phyloP scores from a whole-genome alignment of 257 asterid species.

The Misopates orontium region DNA sequence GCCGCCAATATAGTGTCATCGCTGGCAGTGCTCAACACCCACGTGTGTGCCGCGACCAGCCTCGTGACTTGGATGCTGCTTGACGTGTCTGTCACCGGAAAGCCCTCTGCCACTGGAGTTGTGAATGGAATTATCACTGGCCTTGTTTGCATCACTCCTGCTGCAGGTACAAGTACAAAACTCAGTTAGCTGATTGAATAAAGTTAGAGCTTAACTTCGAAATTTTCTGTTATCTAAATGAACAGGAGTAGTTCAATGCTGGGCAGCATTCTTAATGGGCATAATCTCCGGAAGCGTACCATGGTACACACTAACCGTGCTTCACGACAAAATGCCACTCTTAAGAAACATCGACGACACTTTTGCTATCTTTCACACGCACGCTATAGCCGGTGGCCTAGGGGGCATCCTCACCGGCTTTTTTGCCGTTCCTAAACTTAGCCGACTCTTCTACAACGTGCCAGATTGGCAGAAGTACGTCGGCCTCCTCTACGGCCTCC shows the following conservation, averaged over 20 bases:
- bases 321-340: constrained; percentile 12
- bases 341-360: constrained; percentile 47
- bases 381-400: constrained; percentile 48
- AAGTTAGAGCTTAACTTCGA: too few relatives aligned
- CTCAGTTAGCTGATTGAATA: too few relatives aligned
- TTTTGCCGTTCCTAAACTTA: constrained; percentile 44
- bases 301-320: constrained; percentile 27
- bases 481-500: constrained; percentile 51
- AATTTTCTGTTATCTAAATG: neutral
- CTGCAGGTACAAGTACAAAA: too few relatives aligned
- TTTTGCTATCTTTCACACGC: constrained; percentile 54
- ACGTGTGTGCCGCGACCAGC: constrained; percentile 58
- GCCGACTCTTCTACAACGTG: constrained; percentile 40
- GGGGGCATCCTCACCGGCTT: constrained; percentile 52
- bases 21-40: constrained; percentile 59
- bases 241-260: constrained; percentile 30
- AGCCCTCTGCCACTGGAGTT: constrained; percentile 53
- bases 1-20: constrained; percentile 41
- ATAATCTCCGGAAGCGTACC: constrained; percentile 32
- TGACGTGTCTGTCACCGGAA: constrained; percentile 41
- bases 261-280: constrained; percentile 37
- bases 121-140: constrained; percentile 58
- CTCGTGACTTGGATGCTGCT: constrained; percentile 53
- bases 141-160: too few relatives aligned
- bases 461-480: constrained; percentile 47